phyloP scores from a whole-genome alignment of 2,329 filamentous ascomycete species.

The Diaporthe nobilis region DNA sequence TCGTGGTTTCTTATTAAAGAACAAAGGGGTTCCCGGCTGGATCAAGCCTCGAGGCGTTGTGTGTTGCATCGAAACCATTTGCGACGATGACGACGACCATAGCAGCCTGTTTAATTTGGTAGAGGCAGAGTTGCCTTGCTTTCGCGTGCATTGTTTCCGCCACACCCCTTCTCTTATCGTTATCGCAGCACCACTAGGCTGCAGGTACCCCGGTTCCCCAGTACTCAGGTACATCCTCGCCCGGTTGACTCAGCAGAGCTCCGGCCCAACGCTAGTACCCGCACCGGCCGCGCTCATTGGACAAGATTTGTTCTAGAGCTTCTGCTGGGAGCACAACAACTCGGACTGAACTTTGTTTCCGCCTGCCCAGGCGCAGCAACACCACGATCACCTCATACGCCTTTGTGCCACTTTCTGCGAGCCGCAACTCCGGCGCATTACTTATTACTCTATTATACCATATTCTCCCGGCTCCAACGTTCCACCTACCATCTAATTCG shows the following conservation, averaged over 20 bases:
- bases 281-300: background rate
- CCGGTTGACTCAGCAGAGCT: slow-evolving; percentile 19
- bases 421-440: background rate
- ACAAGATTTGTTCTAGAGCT: background rate
- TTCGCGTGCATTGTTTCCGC: background rate
- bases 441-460: background rate
- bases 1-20: slow-evolving; percentile 29
- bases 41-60: slow-evolving; percentile 22
- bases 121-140: background rate
- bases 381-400: slow-evolving; percentile 9
- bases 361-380: slow-evolving; percentile 18
- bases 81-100: background rate
- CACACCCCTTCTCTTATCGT: slow-evolving; percentile 1
- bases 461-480: background rate
- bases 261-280: background rate
- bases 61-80: slow-evolving; percentile 23
- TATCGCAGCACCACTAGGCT: slow-evolving; percentile 3
- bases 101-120: slow-evolving; percentile 4
- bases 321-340: background rate
- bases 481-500: background rate
- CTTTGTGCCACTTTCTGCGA: slow-evolving; percentile 3
- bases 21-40: slow-evolving; percentile 30
- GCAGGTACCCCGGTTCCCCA: background rate
- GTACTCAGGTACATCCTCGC: background rate
- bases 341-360: slow-evolving; percentile 1